Base-by-base conservation (phyloP, 2,329 filamentous ascomycete species). In the Trichoderma sp. region DNA sequence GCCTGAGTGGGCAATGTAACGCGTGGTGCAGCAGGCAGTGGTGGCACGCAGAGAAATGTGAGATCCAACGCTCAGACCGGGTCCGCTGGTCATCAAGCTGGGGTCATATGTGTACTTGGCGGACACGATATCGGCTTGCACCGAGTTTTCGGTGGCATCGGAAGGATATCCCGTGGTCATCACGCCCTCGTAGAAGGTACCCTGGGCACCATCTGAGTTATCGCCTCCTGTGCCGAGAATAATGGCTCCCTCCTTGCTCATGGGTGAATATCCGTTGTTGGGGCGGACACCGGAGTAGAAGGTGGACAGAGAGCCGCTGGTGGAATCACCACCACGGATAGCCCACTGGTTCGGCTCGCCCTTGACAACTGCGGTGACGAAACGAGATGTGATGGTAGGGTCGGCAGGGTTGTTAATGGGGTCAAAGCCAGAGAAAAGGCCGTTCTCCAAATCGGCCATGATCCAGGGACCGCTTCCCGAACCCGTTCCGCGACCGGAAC, bases 371-470 rank as follows among this genome's bases (percentile, higher is more conserved):
- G 62, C 62, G 4, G 62, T 65, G 13, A 65, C 62, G 2, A 65
- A 65, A 2, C 62, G 33, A 27, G 35, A 65, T 6, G 52, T 56
- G 19, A 65, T 65, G 3, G 62, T 56, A 4, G 62, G 62, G 37
- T 65, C 52, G 16, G 33, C 52, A 5, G 62, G 24, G 11, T 65
- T 65, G 24, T 65, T 65, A 27, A 19, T 24, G 1, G 52, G 24
- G 13, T 19, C 13, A 21, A 47, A 55, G 19, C 62, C 62, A 2
- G 62, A 65, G 33, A 65, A 65, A 7, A 65, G 13, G 16, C 62
- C 62, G 52, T 65, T 65, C 21, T 65, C 62, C 5, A 65, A 52
- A 43, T 65, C 62, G 4, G 62, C 62, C 62, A 65, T 65, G 11
- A 65, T 57, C 62, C 62, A 65, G 16, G 62, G 62, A 1, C 62